Evolutionary conservation across 495 filamentous ascomycete genomes (phyloP).

Genomic region (Letharia columbiana): DNA sequence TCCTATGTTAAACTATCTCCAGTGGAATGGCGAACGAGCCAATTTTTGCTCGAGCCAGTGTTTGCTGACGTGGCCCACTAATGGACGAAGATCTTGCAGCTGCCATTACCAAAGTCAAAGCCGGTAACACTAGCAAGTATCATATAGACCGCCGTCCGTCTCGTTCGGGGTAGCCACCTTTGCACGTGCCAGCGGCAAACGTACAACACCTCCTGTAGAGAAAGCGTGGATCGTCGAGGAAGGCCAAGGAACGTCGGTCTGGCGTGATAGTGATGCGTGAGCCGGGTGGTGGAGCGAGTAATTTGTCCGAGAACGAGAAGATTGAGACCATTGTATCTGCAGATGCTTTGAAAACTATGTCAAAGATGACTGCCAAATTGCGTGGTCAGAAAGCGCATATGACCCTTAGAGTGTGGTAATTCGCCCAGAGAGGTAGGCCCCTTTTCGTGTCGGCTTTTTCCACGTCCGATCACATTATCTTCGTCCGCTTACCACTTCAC

Average conservation of each 20-base stretch:
- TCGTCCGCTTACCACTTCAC: not conserved
- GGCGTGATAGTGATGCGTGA: conserved; percentile 34
- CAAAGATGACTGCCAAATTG: not conserved
- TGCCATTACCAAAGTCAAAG: too few relatives aligned
- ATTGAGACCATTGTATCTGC: not conserved
- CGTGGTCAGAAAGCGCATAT: not conserved
- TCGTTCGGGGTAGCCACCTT: too few relatives aligned
- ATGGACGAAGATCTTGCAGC: too few relatives aligned
- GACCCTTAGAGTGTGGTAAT: not conserved
- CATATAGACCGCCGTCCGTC: too few relatives aligned
- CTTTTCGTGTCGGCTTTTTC: too few relatives aligned
- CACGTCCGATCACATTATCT: not conserved
- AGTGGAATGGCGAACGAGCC: too few relatives aligned
- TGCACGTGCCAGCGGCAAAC: too few relatives aligned
- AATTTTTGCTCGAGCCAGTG: too few relatives aligned
- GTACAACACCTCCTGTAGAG: not conserved
- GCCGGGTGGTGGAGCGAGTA: not conserved
- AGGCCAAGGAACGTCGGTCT: conserved; percentile 27
- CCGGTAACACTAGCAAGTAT: too few relatives aligned
- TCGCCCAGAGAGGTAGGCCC: not conserved
- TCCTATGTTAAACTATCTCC: too few relatives aligned
- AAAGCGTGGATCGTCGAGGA: conserved; percentile 14
- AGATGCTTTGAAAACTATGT: not conserved
- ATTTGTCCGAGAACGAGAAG: not conserved
- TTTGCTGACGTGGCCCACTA: too few relatives aligned